phyloP scores from a whole-genome alignment of 495 filamentous ascomycete species.

The Podospora conica region DNA sequence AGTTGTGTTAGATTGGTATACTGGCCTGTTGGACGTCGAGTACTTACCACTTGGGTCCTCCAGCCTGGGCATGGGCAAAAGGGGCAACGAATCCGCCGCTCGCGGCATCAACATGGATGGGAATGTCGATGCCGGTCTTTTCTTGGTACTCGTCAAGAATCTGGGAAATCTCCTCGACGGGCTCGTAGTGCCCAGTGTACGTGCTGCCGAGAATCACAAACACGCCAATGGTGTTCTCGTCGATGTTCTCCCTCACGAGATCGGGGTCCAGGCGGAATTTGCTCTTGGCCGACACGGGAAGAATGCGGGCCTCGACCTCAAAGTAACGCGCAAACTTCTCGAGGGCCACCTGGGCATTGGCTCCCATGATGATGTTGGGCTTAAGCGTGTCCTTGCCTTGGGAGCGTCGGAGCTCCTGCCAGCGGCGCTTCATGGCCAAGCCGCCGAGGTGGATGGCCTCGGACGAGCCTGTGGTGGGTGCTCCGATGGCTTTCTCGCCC shows the following conservation, averaged over 20 bases:
- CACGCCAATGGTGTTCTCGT: conserved; percentile 74
- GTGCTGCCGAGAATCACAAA: conserved; percentile 71
- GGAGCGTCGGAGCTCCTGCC: conserved; percentile 59
- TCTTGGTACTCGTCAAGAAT: conserved; percentile 61
- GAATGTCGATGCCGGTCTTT: conserved; percentile 58
- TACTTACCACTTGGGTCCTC: conserved; percentile 52
- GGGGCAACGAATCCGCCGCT: conserved; percentile 69
- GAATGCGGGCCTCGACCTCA: conserved; percentile 66
- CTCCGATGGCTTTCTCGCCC: conserved; percentile 61
- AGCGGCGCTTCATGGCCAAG: conserved; percentile 70
- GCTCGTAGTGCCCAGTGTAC: conserved; percentile 73
- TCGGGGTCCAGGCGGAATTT: conserved; percentile 58
- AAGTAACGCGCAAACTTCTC: conserved; percentile 74
- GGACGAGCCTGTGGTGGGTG: conserved; percentile 65
- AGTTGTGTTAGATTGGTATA: not conserved
- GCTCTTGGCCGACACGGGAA: conserved; percentile 60
- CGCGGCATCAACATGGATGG: conserved; percentile 72
- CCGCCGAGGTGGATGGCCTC: conserved; percentile 73
- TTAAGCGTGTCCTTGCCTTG: conserved; percentile 55
- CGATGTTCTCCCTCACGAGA: conserved; percentile 57
- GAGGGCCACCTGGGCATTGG: conserved; percentile 70
- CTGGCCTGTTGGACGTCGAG: not conserved
- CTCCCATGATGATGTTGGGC: conserved; percentile 74
- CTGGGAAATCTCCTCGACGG: conserved; percentile 60
- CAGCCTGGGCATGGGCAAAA: conserved; percentile 58